A percentile compares a stretch with the other conserved stretches of the same genome.
Conservation (phyloP, 106 monocot genomes). For the Dioscorea dumetorum region DNA sequence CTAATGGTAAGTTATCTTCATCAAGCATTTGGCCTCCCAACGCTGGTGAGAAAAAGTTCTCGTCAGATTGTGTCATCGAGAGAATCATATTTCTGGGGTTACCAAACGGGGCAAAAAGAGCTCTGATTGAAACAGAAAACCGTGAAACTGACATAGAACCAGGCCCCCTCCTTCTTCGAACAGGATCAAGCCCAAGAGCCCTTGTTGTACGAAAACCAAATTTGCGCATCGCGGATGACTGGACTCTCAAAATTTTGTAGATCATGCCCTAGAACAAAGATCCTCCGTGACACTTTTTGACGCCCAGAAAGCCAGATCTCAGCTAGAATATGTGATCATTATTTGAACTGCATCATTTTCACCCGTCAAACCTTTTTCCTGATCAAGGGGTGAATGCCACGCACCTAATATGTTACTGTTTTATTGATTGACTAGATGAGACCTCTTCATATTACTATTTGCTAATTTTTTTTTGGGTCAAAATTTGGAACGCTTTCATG, state of each 20-base stretch:
- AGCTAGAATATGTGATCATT: neutral
- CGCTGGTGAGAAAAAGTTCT: slow-evolving; percentile 36
- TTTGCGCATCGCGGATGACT: slow-evolving; percentile 63
- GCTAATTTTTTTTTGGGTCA: too few species aligned
- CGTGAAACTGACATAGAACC: slow-evolving; percentile 55
- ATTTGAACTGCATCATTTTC: neutral
- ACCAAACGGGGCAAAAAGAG: slow-evolving; percentile 45
- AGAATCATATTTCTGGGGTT: slow-evolving; percentile 75
- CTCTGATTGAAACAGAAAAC: slow-evolving; percentile 62
- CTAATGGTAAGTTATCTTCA: slow-evolving; percentile 58
- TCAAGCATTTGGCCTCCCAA: slow-evolving; percentile 21
- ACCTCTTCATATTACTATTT: too few species aligned
- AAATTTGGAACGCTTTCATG: too few species aligned
- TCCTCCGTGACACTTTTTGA: too few species aligned
- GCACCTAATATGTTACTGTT: too few species aligned
- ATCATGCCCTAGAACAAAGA: too few species aligned
- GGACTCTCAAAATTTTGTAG: slow-evolving; percentile 70
- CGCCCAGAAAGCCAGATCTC: too few species aligned
- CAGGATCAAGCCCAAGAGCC: slow-evolving; percentile 43
- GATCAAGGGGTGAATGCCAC: too few species aligned
- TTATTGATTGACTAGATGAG: too few species aligned
- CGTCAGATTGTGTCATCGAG: slow-evolving; percentile 55
- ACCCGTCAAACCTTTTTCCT: neutral
- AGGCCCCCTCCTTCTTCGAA: slow-evolving; percentile 65
- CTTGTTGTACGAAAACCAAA: slow-evolving; percentile 75